Conservation (phyloP, 169 alveolate species). For the Perkinsus chesapeaki region DNA sequence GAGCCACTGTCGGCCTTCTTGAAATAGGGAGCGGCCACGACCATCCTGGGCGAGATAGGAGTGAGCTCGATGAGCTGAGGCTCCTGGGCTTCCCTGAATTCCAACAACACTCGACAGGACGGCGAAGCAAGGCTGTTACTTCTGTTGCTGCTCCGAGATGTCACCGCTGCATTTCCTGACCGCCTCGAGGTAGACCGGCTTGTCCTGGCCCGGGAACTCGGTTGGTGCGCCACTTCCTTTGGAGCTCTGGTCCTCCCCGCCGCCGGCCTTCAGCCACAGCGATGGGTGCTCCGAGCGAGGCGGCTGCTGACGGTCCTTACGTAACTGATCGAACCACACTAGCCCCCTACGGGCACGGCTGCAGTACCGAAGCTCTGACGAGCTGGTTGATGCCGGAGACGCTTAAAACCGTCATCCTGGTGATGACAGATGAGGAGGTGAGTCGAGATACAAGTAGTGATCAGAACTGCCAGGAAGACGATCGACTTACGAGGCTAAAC, state of each 20-base stretch:
- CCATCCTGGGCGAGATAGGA: too few species aligned
- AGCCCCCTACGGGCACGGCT: neutral
- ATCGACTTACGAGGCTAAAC: neutral
- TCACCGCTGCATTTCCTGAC: neutral
- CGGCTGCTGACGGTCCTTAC: neutral
- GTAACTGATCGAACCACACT: neutral
- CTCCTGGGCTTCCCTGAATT: too few species aligned
- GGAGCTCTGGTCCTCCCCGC: neutral
- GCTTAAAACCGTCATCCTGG: neutral
- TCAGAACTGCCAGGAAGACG: neutral
- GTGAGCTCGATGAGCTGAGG: too few species aligned
- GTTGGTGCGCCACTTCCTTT: neutral
- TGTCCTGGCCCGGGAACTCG: neutral
- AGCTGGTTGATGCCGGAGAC: neutral
- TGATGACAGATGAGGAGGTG: too few species aligned
- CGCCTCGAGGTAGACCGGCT: neutral
- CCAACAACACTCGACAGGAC: too few species aligned
- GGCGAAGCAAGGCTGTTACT: too few species aligned
- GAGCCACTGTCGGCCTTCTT: too few species aligned
- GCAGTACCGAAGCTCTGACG: neutral
- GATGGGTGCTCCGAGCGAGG: neutral
- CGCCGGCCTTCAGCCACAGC: neutral
- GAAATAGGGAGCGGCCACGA: too few species aligned
- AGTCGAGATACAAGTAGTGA: too few species aligned
- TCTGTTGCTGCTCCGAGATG: neutral